phyloP scores from a whole-genome alignment of 2,329 filamentous ascomycete genomes.

The Xylaria sp. region DNA sequence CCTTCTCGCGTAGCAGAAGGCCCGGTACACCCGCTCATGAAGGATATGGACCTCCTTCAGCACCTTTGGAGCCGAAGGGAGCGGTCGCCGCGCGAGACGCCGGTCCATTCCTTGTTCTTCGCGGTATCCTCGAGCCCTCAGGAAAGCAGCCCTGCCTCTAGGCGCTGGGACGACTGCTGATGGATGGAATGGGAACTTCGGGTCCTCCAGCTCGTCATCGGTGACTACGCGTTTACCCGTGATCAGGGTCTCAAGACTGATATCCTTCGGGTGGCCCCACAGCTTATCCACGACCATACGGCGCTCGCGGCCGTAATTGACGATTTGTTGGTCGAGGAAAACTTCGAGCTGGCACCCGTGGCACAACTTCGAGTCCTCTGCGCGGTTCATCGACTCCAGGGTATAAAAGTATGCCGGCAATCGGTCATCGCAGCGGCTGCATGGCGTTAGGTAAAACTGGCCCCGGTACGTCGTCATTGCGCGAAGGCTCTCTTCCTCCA shows the following conservation, averaged over 20 bases:
- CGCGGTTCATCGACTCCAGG: background rate
- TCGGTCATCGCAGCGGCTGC: constrained; percentile 10
- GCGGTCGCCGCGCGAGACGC: too few species aligned
- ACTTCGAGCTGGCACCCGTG: constrained; percentile 26
- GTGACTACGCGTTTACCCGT: background rate
- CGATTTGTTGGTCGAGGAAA: background rate
- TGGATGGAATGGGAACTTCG: background rate
- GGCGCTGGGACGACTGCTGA: too few species aligned
- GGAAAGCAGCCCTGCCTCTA: too few species aligned
- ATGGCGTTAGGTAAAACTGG: constrained; percentile 2
- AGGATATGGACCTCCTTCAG: too few species aligned
- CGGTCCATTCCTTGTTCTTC: too few species aligned
- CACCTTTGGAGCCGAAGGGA: too few species aligned
- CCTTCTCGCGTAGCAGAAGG: too few species aligned
- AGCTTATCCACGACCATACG: background rate
- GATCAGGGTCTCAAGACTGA: background rate
- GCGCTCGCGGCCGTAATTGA: constrained; percentile 4
- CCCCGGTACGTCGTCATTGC: background rate
- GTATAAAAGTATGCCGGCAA: constrained; percentile 24
- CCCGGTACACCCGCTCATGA: too few species aligned
- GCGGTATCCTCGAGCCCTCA: too few species aligned
- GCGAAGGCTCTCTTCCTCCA: background rate
- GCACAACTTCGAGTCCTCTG: constrained; percentile 9
- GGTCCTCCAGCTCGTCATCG: background rate
- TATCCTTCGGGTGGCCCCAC: background rate